Conservation (phyloP, 2,329 filamentous ascomycete genomes). For the Domatiomyces globalis region DNA sequence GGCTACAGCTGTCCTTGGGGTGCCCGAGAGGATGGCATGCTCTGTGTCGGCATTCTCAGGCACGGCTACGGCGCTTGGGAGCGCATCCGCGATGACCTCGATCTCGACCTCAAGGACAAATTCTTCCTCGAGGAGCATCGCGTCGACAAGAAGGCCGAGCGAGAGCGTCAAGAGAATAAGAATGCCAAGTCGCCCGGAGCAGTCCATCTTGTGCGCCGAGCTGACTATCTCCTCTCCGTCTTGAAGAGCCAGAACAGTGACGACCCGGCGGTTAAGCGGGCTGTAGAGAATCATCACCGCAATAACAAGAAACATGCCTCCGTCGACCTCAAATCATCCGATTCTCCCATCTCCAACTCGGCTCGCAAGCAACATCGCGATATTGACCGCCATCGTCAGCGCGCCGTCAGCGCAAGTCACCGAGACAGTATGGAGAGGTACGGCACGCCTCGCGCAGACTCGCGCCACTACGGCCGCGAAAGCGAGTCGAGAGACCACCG, state of each 20-base stretch:
- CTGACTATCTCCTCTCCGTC: conserved; percentile 91
- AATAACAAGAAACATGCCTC: conserved; percentile 56
- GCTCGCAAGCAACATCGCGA: conserved; percentile 31
- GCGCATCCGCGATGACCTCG: conserved; percentile 79
- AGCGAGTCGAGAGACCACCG: conserved; percentile 16
- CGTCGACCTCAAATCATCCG: conserved; percentile 28
- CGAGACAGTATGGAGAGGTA: conserved; percentile 31
- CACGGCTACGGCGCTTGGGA: conserved; percentile 95
- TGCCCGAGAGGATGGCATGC: conserved; percentile 88
- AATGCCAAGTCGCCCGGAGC: conserved; percentile 75
- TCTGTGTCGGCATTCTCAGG: conserved; percentile 79
- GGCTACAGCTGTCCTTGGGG: conserved; percentile 90
- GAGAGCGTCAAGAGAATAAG: conserved; percentile 54
- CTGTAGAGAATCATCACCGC: conserved; percentile 83
- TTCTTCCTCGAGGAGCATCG: conserved; percentile 95
- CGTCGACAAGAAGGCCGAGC: conserved; percentile 94
- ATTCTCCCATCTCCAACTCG: conserved; percentile 31
- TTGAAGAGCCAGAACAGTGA: conserved; percentile 76
- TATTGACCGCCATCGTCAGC: conserved; percentile 28
- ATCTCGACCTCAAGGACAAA: conserved; percentile 75
- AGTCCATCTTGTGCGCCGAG: conserved; percentile 85
- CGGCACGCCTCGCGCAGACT: conserved; percentile 28
- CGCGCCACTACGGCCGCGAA: conserved; percentile 23
- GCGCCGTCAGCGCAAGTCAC: conserved; percentile 27
- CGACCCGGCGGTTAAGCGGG: conserved; percentile 51